Base-by-base conservation (phyloP, 306 rosid species). In the Morella rubra region DNA sequence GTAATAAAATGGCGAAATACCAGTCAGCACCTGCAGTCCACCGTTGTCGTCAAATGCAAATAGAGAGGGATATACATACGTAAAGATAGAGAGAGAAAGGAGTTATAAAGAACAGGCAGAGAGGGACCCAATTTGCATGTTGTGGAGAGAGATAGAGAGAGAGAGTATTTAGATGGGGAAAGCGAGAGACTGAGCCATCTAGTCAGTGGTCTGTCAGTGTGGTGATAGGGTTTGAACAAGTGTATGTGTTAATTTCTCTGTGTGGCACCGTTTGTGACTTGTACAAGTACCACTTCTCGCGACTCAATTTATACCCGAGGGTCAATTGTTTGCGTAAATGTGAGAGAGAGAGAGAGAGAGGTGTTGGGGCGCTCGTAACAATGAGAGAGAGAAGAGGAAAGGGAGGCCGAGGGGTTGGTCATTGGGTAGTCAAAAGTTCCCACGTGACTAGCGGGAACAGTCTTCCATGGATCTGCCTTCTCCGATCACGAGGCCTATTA, bases 391-490 rank as follows among this genome's bases (percentile, higher is more conserved):
- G 60, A 49, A 75, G 6, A 69, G 37, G 44, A 11, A 32, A 0
- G 22, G 3, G 74, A 14, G 73, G 14, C 60, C 55, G 61, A 62
- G 44, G 58, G 78, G 44, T 59, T 83, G 86, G 96, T 88, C 81
- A 77, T 84, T 52, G 84, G 91, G 84, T 82, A 72, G 97, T 92
- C 98, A 93, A 93, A 89, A 90, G 93, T 82, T 75, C 73, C 87
- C 97, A 93, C 98, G 98, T 91, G 98, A 93, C 90, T 71, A 80
- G 81, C 58, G 91, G 97, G 93, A 91, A 91, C 98, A 91, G 98
- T 93, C 91, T 93, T 88, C 93, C 85, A 91, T 81, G 91, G 96
- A 91, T 91, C 90, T 85, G 95, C 84, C 88, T 88, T 88, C 98
- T 88, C 98, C 98, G 98, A 93, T 93, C 98, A 93, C 98, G 98